Evolutionary conservation across 176 grass and related monocot species (phyloP).

Genomic region (Panicum miliaceum): DNA sequence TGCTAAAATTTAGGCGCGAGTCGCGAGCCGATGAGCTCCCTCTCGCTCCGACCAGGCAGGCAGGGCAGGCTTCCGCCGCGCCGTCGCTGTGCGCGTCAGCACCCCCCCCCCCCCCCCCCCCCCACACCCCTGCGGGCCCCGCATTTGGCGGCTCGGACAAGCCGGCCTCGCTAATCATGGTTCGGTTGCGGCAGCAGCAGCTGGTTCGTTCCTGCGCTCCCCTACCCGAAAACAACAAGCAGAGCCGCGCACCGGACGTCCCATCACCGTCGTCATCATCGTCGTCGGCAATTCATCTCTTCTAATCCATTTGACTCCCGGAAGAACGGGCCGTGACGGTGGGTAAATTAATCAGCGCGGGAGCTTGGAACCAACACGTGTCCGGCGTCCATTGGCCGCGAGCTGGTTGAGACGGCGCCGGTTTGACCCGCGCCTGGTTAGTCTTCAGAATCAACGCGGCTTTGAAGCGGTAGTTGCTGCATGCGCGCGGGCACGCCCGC

Average conservation of each 20-base stretch:
- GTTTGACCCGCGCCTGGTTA: not conserved
- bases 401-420: not conserved
- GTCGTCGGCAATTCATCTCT: not conserved
- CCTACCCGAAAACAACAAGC: not conserved
- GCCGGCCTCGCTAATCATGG: not conserved
- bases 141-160: constrained; percentile 38
- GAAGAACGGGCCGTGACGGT: not conserved
- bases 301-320: not conserved
- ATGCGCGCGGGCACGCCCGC: too few relatives aligned
- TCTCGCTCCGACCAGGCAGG: not conserved
- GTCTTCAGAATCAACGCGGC: not conserved
- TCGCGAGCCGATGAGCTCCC: not conserved
- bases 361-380: too few relatives aligned
- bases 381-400: not conserved
- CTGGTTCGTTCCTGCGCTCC: not conserved
- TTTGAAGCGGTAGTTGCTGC: not conserved
- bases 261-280: too few relatives aligned
- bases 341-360: not conserved
- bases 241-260: too few relatives aligned
- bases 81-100: not conserved
- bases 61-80: not conserved
- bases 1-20: not conserved
- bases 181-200: not conserved
- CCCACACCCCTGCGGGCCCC: too few relatives aligned
- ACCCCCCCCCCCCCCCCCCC: not conserved